Conservation (phyloP, 2,329 filamentous ascomycete genomes). For the Colletotrichum sp. region DNA sequence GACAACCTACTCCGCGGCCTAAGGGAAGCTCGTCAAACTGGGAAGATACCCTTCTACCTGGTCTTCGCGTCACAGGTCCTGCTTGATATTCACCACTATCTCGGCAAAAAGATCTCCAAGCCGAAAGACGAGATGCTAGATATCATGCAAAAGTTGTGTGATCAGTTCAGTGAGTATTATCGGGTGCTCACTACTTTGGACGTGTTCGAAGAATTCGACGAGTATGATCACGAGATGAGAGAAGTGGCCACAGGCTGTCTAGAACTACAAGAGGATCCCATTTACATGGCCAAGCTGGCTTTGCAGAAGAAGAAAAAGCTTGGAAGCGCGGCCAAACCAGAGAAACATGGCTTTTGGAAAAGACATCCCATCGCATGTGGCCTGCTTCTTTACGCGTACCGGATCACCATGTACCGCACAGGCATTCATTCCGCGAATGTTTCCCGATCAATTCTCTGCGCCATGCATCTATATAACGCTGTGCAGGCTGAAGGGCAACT, state of each 20-base stretch:
- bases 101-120: slow-evolving; percentile 19
- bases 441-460: slow-evolving; percentile 43
- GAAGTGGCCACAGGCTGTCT: neutral
- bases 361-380: neutral
- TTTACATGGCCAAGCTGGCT: neutral
- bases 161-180: neutral
- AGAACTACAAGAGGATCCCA: neutral
- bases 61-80: slow-evolving; percentile 46
- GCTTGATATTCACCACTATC: slow-evolving; percentile 43
- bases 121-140: neutral
- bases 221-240: neutral
- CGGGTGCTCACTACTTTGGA: neutral
- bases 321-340: neutral
- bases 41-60: slow-evolving; percentile 36
- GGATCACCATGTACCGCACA: slow-evolving; percentile 32
- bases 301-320: neutral
- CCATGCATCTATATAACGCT: slow-evolving; percentile 48
- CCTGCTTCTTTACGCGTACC: slow-evolving; percentile 39
- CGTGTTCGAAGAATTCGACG: neutral
- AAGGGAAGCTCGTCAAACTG: slow-evolving; percentile 32
- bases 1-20: slow-evolving; percentile 44
- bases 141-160: neutral
- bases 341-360: neutral
- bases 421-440: slow-evolving; percentile 38
- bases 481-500: slow-evolving; percentile 32